phyloP scores from a whole-genome alignment of 202 grass and related monocot species.

The Cymbopogon flexuosus region DNA sequence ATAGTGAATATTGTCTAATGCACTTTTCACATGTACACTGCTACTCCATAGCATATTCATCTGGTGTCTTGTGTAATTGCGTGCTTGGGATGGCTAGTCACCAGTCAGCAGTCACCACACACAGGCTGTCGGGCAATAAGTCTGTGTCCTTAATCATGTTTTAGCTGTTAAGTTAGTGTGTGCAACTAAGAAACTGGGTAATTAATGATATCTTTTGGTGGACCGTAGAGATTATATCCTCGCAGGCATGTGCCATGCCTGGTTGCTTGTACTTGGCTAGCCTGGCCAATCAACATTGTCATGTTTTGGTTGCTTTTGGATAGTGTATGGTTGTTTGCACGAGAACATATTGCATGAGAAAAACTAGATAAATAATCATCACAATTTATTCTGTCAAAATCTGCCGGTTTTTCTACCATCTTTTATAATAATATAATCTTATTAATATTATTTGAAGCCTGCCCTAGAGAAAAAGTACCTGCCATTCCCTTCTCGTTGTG shows the following conservation, averaged over 20 bases:
- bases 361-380: too few species aligned
- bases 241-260: not conserved
- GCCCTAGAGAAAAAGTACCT: too few species aligned
- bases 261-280: too few species aligned
- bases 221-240: not conserved
- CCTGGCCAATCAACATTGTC: too few species aligned
- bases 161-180: conserved; percentile 10
- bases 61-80: not conserved
- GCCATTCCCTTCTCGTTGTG: too few species aligned
- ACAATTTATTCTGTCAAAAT: too few species aligned
- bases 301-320: too few species aligned
- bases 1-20: not conserved
- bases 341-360: too few species aligned
- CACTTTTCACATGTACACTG: not conserved
- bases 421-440: too few species aligned
- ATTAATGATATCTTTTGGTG: not conserved
- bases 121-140: not conserved
- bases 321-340: too few species aligned
- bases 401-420: too few species aligned
- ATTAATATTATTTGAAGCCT: too few species aligned
- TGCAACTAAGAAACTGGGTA: conserved; percentile 4
- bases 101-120: not conserved
- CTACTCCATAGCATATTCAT: conserved; percentile 18
- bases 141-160: conserved; percentile 2
- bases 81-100: conserved; percentile 18